These are phyloP conservation scores for Macrolepiota dolichaula DNA, from an alignment of 768 basidiomycete species.

Conservation along the genomic window DNA sequence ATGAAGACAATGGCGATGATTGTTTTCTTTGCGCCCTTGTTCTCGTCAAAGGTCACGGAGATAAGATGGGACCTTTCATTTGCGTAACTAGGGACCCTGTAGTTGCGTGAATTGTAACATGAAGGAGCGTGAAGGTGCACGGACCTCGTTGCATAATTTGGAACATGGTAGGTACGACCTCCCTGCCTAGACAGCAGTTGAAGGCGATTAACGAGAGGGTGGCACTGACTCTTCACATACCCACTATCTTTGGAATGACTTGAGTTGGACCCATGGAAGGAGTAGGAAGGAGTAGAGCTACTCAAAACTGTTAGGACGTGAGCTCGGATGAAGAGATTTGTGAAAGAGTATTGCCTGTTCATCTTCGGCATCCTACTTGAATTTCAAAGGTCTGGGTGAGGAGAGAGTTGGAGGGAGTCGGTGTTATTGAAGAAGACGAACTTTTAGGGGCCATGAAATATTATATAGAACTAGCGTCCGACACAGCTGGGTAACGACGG, in stretches of 20 bases:
- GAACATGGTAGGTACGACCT: slow-evolving; percentile 36
- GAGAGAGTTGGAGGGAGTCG: neutral
- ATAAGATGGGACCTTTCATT: slow-evolving; percentile 34
- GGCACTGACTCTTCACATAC: slow-evolving; percentile 21
- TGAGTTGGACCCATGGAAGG: slow-evolving; percentile 37
- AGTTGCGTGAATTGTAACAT: slow-evolving; percentile 10
- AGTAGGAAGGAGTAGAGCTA: slow-evolving; percentile 26
- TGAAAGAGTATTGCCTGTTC: slow-evolving; percentile 9
- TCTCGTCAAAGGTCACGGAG: slow-evolving; percentile 31
- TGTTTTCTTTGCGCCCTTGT: slow-evolving; percentile 24
- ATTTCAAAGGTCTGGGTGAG: neutral
- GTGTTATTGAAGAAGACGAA: neutral
- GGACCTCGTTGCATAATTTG: slow-evolving; percentile 38
- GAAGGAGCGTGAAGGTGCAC: slow-evolving; percentile 9
- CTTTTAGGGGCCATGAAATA: slow-evolving; percentile 15
- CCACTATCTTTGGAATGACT: slow-evolving; percentile 37
- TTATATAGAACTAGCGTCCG: slow-evolving; percentile 10
- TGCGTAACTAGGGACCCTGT: slow-evolving; percentile 26
- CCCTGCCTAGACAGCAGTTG: slow-evolving; percentile 22
- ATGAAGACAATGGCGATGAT: slow-evolving; percentile 21
- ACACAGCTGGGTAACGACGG: neutral
- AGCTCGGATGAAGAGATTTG: neutral
- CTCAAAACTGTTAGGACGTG: slow-evolving; percentile 4
- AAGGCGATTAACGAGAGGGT: neutral
- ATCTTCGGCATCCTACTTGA: slow-evolving; percentile 6